Percentiles rank a stretch among this genome's conserved stretches.
Conservation (phyloP, 2,329 filamentous ascomycete genomes). For the Cladosporium sp. region DNA sequence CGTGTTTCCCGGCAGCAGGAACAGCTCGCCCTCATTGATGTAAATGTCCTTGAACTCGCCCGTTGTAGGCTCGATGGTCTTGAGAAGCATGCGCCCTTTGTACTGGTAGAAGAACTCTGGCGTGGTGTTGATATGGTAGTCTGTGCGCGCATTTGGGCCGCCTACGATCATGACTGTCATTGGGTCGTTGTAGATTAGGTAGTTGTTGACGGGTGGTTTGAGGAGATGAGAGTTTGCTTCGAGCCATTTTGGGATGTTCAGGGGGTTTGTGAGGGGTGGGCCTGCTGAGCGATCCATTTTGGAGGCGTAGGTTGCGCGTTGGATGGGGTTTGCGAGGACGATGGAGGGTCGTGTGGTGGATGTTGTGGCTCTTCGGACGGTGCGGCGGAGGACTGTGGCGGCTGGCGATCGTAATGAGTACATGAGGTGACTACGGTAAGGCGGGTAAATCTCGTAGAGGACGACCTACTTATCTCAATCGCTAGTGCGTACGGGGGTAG, state of each 20-base stretch:
- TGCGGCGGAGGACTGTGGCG: conserved; percentile 2
- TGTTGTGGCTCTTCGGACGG: not conserved
- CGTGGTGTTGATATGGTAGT: conserved; percentile 97
- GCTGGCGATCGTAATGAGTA: conserved; percentile 10
- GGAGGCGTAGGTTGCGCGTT: conserved; percentile 12
- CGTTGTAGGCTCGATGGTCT: conserved; percentile 68
- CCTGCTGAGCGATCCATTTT: conserved; percentile 13
- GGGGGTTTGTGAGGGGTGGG: conserved; percentile 24
- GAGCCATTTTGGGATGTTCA: conserved; percentile 54
- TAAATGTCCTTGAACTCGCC: conserved; percentile 73
- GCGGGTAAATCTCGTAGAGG: not conserved
- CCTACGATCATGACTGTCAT: conserved; percentile 92
- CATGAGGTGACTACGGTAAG: not conserved
- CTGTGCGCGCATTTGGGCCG: conserved; percentile 90
- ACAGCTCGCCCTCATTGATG: conserved; percentile 91
- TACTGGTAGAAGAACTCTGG: conserved; percentile 99
- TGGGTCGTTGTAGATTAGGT: conserved; percentile 85
- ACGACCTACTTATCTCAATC: no score
- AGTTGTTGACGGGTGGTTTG: conserved; percentile 93
- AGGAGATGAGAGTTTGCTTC: conserved; percentile 87
- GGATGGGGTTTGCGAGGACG: conserved; percentile 1
- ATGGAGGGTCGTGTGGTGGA: not conserved
- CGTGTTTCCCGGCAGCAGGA: conserved; percentile 87
- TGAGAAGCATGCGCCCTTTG: conserved; percentile 87
- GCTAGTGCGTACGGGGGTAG: no score